These are phyloP conservation scores for Oenanthe sinensis DNA, from an alignment of 129 eudicot genomes.

Conservation along the genomic window DNA sequence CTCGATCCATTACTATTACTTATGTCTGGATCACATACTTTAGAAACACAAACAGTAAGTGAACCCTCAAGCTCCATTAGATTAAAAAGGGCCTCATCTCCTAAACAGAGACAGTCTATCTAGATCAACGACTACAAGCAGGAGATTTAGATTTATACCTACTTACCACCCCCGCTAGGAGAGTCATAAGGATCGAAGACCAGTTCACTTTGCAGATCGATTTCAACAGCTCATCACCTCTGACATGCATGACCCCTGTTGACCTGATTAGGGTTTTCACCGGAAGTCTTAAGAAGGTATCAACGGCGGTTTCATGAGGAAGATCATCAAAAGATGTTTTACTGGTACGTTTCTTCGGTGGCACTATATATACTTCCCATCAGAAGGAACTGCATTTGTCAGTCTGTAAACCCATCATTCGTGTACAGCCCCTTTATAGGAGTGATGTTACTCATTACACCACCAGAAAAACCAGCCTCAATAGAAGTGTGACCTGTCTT, in stretches of 20 bases:
- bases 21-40: too few species aligned
- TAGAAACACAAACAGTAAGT: neutral
- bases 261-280: neutral
- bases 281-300: neutral
- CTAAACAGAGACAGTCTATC: neutral
- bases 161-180: conserved; percentile 1
- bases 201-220: neutral
- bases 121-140: neutral
- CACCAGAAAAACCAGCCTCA: too few species aligned
- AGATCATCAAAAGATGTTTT: neutral
- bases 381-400: too few species aligned
- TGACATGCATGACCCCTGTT: neutral
- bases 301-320: neutral
- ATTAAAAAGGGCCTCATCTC: neutral
- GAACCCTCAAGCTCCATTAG: neutral
- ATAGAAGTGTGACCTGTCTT: too few species aligned
- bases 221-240: neutral
- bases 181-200: neutral
- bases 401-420: too few species aligned
- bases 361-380: neutral
- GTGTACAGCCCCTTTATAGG: too few species aligned
- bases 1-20: neutral
- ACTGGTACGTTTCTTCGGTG: neutral
- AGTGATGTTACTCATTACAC: too few species aligned
- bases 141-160: neutral